Base-by-base conservation (phyloP, 176 grass and related monocot genomes). In the Calamus simplicifolius region DNA sequence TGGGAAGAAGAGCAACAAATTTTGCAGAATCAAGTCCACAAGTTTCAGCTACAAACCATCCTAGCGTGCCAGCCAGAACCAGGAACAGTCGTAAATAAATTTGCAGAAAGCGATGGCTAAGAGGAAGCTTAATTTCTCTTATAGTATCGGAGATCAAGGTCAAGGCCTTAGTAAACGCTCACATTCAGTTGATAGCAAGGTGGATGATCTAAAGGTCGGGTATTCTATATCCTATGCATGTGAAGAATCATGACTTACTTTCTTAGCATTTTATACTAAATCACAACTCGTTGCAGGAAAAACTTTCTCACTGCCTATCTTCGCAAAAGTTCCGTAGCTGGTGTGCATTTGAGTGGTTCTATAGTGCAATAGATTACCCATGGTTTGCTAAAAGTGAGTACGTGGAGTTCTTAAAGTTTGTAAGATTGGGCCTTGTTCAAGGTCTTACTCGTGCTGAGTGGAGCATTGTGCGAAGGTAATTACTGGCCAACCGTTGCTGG, bases 271-370 rank as follows among this genome's bases (percentile, higher is more conserved):
- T 35, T 35, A 66, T 73, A 18, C 43, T 76, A 69, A 88, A 28
- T 64, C 18, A 53, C 31, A 43, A 17, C 35, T 65, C 29, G 50
- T 59, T 67, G 26, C 77, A 89, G 85, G 69, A 57, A 23, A 71
- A 69, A 68, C 56, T 84, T 70, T 58, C 49, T 50, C 69, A 74
- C 52, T 82, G 78, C 66, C 68, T 82, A 19, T 85, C 81, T 74
- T 90, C 71, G 4, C 30, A 79, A 69, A 62, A 67, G 4, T 59
- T 85, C 60, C 79, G 75, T 66, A 79, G 68, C 82, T 90, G 87
- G 87, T 90, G 87, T 62, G 29, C 70, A 14, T 82, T 76, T 28
- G 87, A 90, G 75, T 90, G 87, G 87, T 90, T 90, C 69, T 85
- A 90, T 64, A 85, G 87, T 2, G 67, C 82, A 62, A 70, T 90